Percentiles rank a stretch among this genome's conserved stretches.
These are phyloP conservation scores for Gamarada debralockiae DNA, from an alignment of 495 filamentous ascomycete species.

Conservation along the genomic window DNA sequence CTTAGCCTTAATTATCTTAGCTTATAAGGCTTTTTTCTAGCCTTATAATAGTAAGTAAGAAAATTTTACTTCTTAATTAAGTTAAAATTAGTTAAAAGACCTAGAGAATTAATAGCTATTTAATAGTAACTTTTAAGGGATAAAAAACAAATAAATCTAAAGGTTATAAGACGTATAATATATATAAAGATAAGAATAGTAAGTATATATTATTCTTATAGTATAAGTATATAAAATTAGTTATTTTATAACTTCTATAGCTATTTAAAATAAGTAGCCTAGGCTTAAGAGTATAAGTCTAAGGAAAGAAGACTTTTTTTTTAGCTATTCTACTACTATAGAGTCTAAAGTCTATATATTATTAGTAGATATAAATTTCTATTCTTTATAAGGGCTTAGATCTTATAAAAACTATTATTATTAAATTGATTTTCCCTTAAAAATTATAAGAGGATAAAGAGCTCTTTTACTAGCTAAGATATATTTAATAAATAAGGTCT, in stretches of 20 bases:
- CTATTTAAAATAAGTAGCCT: neutral
- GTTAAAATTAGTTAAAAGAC: neutral
- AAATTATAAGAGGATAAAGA: neutral
- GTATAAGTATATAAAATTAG: neutral
- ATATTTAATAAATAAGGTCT: constrained; percentile 4
- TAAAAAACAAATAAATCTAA: constrained; percentile 1
- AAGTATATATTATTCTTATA: neutral
- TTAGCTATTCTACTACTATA: neutral
- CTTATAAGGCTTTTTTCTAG: neutral
- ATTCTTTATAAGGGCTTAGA: neutral
- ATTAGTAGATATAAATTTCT: neutral
- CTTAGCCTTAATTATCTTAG: neutral
- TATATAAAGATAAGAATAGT: neutral
- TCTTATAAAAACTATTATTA: neutral
- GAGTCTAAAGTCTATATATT: neutral
- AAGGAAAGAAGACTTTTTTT: neutral
- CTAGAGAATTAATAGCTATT: neutral
- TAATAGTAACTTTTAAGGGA: neutral
- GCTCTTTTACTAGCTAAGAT: neutral
- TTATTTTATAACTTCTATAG: neutral
- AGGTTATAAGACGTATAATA: neutral
- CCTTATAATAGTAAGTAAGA: neutral
- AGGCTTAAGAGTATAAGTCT: neutral
- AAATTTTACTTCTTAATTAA: constrained; percentile 1
- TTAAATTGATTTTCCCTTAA: constrained; percentile 1